A percentile compares a stretch with the other conserved stretches of the same genome.
Conservation (phyloP, 495 filamentous ascomycete genomes). For the Aspergillus taichungensis region DNA sequence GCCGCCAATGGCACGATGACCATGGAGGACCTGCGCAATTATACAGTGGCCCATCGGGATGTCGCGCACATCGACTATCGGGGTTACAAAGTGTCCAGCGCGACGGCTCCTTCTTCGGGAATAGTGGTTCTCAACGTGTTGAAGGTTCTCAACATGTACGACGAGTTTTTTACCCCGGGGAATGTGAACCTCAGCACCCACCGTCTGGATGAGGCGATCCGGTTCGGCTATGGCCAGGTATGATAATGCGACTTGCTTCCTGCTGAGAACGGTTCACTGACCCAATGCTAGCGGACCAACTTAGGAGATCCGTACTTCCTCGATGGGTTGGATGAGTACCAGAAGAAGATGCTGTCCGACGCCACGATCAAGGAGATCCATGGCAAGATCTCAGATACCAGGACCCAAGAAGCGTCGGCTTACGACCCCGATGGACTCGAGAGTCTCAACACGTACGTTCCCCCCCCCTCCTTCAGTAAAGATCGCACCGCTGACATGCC, state of each 20-base stretch:
- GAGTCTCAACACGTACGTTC: conserved; percentile 47
- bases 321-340: conserved; percentile 49
- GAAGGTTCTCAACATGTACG: conserved; percentile 71
- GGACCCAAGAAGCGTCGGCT: conserved; percentile 56
- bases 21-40: conserved; percentile 62
- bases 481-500: not conserved
- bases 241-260: not conserved
- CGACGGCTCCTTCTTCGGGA: conserved; percentile 66
- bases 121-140: conserved; percentile 61
- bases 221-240: conserved; percentile 73
- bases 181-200: conserved; percentile 60
- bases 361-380: conserved; percentile 50
- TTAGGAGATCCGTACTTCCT: conserved; percentile 77
- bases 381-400: conserved; percentile 56
- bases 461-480: no score
- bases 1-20: conserved; percentile 72
- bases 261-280: not conserved
- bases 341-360: conserved; percentile 55
- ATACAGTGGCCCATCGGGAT: conserved; percentile 52
- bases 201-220: conserved; percentile 75
- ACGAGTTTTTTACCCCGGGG: conserved; percentile 42
- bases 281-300: conserved; percentile 39
- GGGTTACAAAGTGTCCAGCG: conserved; percentile 56
- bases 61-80: conserved; percentile 61
- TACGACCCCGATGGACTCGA: conserved; percentile 61